phyloP scores from a whole-genome alignment of 2,329 filamentous ascomycete genomes.

The Claviceps sp. region DNA sequence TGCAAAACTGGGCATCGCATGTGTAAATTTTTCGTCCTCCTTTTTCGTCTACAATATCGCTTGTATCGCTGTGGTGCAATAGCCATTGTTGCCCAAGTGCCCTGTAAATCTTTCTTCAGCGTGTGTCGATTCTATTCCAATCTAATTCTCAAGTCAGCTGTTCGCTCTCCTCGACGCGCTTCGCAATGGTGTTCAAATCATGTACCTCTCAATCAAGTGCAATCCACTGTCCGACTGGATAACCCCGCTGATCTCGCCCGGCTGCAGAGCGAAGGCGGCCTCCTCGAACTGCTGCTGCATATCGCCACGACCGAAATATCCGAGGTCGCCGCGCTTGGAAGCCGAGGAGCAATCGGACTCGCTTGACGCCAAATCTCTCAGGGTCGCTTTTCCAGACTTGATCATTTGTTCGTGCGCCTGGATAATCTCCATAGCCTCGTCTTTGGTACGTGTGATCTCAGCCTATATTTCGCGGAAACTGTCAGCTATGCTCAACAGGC shows the following conservation, averaged over 20 bases:
- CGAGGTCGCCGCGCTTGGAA: constrained; percentile 84
- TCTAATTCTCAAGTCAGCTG: neutral
- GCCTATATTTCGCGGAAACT: constrained; percentile 26
- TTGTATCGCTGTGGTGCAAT: neutral
- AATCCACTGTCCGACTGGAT: constrained; percentile 89
- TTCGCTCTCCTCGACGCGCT: neutral
- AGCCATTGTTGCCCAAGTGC: neutral
- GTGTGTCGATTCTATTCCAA: neutral
- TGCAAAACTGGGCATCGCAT: neutral
- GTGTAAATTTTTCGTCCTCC: neutral
- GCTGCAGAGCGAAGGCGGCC: constrained; percentile 78
- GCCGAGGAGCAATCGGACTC: constrained; percentile 96
- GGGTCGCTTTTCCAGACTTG: constrained; percentile 47
- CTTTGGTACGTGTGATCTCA: constrained; percentile 76
- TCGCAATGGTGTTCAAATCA: neutral
- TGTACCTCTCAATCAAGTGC: constrained; percentile 87
- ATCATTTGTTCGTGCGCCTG: constrained; percentile 64
- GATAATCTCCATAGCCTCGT: constrained; percentile 72
- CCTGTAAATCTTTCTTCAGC: neutral
- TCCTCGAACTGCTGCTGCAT: constrained; percentile 99
- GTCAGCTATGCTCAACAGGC: neutral
- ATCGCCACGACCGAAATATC: constrained; percentile 85
- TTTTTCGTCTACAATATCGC: neutral
- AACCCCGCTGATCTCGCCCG: constrained; percentile 72
- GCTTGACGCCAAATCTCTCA: constrained; percentile 73